Evolutionary conservation across 345 rosid species (phyloP), one percentile per base, ranked within the genome.

Genomic region (Noccaea caerulescens): DNA sequence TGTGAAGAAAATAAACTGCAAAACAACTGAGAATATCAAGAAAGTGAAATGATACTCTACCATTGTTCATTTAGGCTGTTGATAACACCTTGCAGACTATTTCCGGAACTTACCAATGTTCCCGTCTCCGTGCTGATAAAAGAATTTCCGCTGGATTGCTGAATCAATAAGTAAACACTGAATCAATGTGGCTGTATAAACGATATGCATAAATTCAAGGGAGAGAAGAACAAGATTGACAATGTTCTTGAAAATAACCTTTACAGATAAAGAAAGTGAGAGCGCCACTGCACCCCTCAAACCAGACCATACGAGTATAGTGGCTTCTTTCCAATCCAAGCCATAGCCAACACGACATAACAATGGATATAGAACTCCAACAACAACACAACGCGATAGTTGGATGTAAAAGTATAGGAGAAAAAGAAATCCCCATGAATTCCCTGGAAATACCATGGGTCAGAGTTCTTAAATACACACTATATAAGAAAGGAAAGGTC

Each of bases 241-340:
- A 47, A 38, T 67, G 74, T 64, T 34, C 10, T 64, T 53, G 68
- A 55, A 67, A 70, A 80, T 86, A 85, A 82, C 98, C 93, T 91
- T 89, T 33, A 93, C 91, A 10, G 91, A 91, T 57, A 93, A 81
- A 60, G 98, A 86, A 62, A 93, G 97, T 63, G 99, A 79, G 39
- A 93, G 77, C 5, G 97, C 96, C 78, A 93, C 97, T 66, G 95
- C 99, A 60, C 99, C 99, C 12, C 97, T 86, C 68, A 91, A 83
- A 50, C 99, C 99, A 58, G 98, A 82, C 98, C 98, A 93, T 71
- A 78, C 71, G 67, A 93, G 91, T 66, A 93, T 86, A 36, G 57
- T 64, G 45, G 90, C 88, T 88, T 93, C 98, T 83, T 86, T 91
- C 96, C 88, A 89, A 53, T 93, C 93, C 85, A 93, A 82, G 49